Base-by-base conservation (phyloP, 2,329 filamentous ascomycete genomes). In the Ophiostoma tasmaniense region DNA sequence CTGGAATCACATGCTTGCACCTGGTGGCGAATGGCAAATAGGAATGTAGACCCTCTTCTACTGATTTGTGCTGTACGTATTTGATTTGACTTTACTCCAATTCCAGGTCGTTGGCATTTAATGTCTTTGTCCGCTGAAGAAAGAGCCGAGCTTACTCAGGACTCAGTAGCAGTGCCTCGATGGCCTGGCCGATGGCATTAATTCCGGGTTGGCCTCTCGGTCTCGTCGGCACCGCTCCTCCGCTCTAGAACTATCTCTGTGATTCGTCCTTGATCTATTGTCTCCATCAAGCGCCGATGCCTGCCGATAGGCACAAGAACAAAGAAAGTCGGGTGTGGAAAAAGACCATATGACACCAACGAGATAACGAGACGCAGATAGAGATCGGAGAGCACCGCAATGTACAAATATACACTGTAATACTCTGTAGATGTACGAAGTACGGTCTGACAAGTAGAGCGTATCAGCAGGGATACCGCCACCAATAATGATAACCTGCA, bases 251-350 rank as follows among this genome's bases (percentile, higher is more conserved):
- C 50, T 50, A n/a, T 33, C 33, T 33, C 20, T 10, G 6, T 52
- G 20, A 52, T 55, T 55, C n/a, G 22, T 45, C 42, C 42, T 45
- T 45, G 2, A 6, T 45, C 20, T 5, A 45, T 45, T 45, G 42
- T 45, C 42, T 10, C 42, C 42, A 45, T 45, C 20, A 45, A 45
- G 17, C 17, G 42, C 42, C 42, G 42, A 13, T 22, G n/a, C 45
- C 45, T 22, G n/a, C 50, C 50, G 50, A 55, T 52, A 52, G 20
- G n/a, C 17, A 52, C 45, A 52, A 52, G 50, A 22, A 55, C 50
- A 55, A 55, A 55, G 50, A 55, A 55, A 55, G n/a, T 55, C n/a
- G 22, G n/a, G n/a, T 55, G 50, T 55, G 50, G 50, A 45, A 45
- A 45, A 45, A 55, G 25, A 22, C 22, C n/a, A 22, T 8, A 11